Conservation (phyloP, 2,329 filamentous ascomycete species). For the Cordyceps cicadae region DNA sequence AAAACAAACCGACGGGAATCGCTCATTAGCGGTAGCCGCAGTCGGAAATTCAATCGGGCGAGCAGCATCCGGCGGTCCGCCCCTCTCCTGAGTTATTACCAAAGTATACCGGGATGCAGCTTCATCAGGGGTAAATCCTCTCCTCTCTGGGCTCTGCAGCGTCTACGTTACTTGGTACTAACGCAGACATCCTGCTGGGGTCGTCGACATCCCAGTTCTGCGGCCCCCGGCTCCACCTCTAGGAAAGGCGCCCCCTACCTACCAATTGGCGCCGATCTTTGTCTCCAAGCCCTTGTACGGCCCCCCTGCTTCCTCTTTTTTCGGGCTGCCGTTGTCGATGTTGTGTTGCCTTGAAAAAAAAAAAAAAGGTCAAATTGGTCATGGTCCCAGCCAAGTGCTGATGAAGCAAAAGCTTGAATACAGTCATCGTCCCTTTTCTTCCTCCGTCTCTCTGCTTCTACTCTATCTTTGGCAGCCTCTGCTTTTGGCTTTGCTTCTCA, state of each 20-base stretch:
- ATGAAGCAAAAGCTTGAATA: neutral
- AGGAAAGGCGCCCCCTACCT: neutral
- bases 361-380: neutral
- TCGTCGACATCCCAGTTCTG: conserved; percentile 8
- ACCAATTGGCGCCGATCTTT: conserved; percentile 5
- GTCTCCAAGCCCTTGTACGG: neutral
- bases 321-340: neutral
- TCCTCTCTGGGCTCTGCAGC: neutral
- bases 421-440: conserved; percentile 3
- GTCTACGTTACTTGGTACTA: neutral
- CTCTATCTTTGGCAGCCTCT: neutral
- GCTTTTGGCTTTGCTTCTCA: neutral
- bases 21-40: neutral
- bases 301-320: neutral
- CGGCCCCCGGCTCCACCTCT: conserved; percentile 3
- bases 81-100: neutral
- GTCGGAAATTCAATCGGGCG: neutral
- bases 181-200: neutral
- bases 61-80: neutral
- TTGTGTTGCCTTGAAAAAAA: neutral
- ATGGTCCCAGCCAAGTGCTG: neutral
- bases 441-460: neutral
- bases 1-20: neutral
- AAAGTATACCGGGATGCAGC: neutral
- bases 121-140: neutral